Evolutionary conservation across 2,329 filamentous ascomycete genomes (phyloP).

Genomic region (Cadophora sp.): DNA sequence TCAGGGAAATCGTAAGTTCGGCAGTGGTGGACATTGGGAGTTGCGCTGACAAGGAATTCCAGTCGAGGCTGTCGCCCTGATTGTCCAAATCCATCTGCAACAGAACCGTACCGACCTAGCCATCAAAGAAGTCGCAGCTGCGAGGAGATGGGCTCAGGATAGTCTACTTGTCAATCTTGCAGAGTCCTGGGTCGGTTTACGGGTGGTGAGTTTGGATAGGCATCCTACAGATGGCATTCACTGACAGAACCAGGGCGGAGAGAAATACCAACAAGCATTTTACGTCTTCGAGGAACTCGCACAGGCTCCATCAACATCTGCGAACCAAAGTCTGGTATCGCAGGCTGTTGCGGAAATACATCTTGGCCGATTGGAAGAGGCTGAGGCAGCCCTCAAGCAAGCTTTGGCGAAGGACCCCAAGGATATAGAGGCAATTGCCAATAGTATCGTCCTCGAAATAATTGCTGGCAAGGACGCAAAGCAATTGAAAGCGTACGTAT

Average conservation of each 20-base stretch:
- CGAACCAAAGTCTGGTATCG: slow-evolving; percentile 76
- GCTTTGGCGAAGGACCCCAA: slow-evolving; percentile 76
- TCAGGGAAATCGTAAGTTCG: slow-evolving; percentile 77
- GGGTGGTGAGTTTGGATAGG: slow-evolving; percentile 68
- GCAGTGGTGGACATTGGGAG: background rate
- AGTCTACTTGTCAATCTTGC: slow-evolving; percentile 91
- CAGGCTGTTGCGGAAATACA: slow-evolving; percentile 94
- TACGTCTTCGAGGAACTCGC: slow-evolving; percentile 98
- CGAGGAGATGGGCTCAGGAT: slow-evolving; percentile 94
- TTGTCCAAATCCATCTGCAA: slow-evolving; percentile 89
- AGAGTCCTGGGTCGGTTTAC: slow-evolving; percentile 92
- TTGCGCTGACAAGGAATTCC: slow-evolving; percentile 36
- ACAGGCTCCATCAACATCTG: slow-evolving; percentile 81
- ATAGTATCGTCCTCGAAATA: slow-evolving; percentile 79
- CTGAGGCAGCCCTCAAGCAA: slow-evolving; percentile 83
- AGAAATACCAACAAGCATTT: slow-evolving; percentile 95
- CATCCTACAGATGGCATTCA: background rate
- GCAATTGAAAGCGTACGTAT: slow-evolving; percentile 66
- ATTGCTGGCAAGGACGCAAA: slow-evolving; percentile 75
- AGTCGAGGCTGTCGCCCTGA: slow-evolving; percentile 82
- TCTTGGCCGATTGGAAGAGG: slow-evolving; percentile 86
- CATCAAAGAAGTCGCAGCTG: slow-evolving; percentile 84
- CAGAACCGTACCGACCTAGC: slow-evolving; percentile 93
- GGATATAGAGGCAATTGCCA: slow-evolving; percentile 79
- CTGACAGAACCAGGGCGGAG: slow-evolving; percentile 72